Percentiles rank a stretch among this genome's conserved stretches.
Evolutionary conservation across 495 filamentous ascomycete genomes (phyloP).

Genomic region (Clohesyomyces aquaticus): DNA sequence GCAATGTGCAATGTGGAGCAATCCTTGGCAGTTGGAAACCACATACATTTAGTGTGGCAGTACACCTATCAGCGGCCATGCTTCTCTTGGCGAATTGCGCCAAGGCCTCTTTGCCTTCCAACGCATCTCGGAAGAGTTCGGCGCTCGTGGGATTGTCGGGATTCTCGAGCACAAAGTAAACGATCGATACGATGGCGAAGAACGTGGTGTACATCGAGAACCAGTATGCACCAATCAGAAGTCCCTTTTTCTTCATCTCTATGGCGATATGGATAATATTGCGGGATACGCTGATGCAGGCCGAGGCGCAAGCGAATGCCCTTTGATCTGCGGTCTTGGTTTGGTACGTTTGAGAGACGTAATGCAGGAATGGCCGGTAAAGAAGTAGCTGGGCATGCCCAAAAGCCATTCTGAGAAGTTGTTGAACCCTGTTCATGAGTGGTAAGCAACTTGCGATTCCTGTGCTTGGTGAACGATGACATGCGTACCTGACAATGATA

Average conservation of each 20-base stretch:
- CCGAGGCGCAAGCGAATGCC: slow-evolving; percentile 89
- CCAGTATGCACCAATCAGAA: slow-evolving; percentile 92
- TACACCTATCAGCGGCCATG: slow-evolving; percentile 84
- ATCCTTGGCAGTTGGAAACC: slow-evolving; percentile 9
- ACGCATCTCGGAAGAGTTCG: slow-evolving; percentile 80
- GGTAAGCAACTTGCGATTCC: background rate
- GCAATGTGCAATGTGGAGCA: slow-evolving; percentile 6
- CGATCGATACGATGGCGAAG: slow-evolving; percentile 85
- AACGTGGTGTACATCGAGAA: slow-evolving; percentile 96
- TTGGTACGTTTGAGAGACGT: slow-evolving; percentile 74
- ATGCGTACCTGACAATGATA: slow-evolving; percentile 71
- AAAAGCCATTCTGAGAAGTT: slow-evolving; percentile 83
- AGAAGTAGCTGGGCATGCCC: slow-evolving; percentile 94
- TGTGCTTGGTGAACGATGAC: background rate
- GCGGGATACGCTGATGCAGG: slow-evolving; percentile 85
- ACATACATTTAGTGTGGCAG: slow-evolving; percentile 70
- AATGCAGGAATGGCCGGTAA: slow-evolving; percentile 94
- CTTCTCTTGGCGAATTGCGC: slow-evolving; percentile 77
- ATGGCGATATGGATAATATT: slow-evolving; percentile 92
- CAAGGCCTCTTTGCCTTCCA: slow-evolving; percentile 80
- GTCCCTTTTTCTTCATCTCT: slow-evolving; percentile 81
- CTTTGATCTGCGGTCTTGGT: slow-evolving; percentile 76
- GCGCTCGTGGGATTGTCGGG: slow-evolving; percentile 74
- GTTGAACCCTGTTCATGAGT: slow-evolving; percentile 84
- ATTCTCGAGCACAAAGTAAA: slow-evolving; percentile 91